Evolutionary conservation across 2,329 filamentous ascomycete species (phyloP), one percentile per base, ranked within the genome.

Genomic region (Penicillium sp.): DNA sequence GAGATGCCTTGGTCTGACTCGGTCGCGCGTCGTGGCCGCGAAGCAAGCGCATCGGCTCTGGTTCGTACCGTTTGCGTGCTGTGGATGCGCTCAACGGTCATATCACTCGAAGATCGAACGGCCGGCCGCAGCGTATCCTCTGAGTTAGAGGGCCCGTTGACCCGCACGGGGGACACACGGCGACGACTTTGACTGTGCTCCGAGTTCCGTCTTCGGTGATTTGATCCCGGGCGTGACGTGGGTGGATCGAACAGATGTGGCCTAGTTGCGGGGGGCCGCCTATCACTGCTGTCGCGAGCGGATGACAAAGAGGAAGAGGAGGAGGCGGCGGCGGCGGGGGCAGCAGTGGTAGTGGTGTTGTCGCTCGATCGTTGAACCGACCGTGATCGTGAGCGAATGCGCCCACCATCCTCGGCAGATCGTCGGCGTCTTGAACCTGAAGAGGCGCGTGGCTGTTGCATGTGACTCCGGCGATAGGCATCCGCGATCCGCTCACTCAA

Each of bases 401-500:
- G 64, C 24, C 62, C 38, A 48, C 66, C 50, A 8, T 63, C 45
- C 47, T 65, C 61, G 18, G 67, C 59, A 25, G 63, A 60, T 27
- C 63, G 63, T 28, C 55, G 49, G 62, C 63, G 24, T 64, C 68
- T 53, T 63, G 70, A 55, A 62, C 63, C 57, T 71, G 60, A 62
- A 39, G 60, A 59, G 28, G 60, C 57, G 27, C 54, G 47, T 50
- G 67, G 58, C 77, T 79, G 62, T 39, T 64, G 59, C 50, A 64
- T 64, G 62, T 94, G 88, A 28, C 88, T 78, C 52, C 88, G 79
- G 49, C 88, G 77, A 62, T 94, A 95, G 2, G 89, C 89, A 61
- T 94, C 88, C 2, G 90, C 90, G 58, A 97, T 95, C 50, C 86
- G 83, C 61, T 91, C 86, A 55, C 88, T 95, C 12, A 97, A 81